Evolutionary conservation across 306 rosid genomes (phyloP).

Genomic region (Echinosophora koreensis): DNA sequence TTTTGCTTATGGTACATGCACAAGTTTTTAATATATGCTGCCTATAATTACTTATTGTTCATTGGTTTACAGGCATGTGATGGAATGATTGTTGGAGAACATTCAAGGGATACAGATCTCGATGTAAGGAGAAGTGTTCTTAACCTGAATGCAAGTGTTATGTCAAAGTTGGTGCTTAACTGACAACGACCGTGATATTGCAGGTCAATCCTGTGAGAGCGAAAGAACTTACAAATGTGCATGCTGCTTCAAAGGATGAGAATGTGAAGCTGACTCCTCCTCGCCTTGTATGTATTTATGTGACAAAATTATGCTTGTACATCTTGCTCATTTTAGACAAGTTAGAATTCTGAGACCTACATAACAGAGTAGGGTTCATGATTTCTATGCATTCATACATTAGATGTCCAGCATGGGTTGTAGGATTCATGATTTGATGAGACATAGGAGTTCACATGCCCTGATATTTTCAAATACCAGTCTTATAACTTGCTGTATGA

Average conservation of each 20-base stretch:
- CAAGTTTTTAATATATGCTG: constrained; percentile 18
- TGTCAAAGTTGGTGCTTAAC: constrained; percentile 37
- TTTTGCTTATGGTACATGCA: constrained; percentile 32
- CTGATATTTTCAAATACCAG: constrained; percentile 23
- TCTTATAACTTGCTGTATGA: background rate
- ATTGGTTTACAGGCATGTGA: constrained; percentile 79
- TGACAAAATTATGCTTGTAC: constrained; percentile 21
- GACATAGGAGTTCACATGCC: constrained; percentile 21
- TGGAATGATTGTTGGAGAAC: constrained; percentile 98
- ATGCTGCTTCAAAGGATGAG: constrained; percentile 84
- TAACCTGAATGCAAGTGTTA: constrained; percentile 32
- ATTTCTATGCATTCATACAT: constrained; percentile 15
- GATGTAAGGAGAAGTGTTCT: constrained; percentile 68
- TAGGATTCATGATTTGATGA: constrained; percentile 33
- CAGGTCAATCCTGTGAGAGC: constrained; percentile 89
- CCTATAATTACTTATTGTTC: constrained; percentile 32
- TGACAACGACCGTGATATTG: constrained; percentile 45
- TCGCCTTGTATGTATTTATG: constrained; percentile 76
- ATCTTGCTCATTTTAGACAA: constrained; percentile 24
- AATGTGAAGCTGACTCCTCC: constrained; percentile 92
- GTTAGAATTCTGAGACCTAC: constrained; percentile 19
- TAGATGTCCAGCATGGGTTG: constrained; percentile 23
- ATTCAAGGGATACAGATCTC: constrained; percentile 88
- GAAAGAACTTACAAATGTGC: constrained; percentile 81
- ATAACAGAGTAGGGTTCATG: background rate